Percentiles rank a stretch among this genome's conserved stretches.
These are phyloP conservation scores for Lactifluus hygrophoroides DNA, from an alignment of 768 basidiomycete genomes.

Conservation along the genomic window DNA sequence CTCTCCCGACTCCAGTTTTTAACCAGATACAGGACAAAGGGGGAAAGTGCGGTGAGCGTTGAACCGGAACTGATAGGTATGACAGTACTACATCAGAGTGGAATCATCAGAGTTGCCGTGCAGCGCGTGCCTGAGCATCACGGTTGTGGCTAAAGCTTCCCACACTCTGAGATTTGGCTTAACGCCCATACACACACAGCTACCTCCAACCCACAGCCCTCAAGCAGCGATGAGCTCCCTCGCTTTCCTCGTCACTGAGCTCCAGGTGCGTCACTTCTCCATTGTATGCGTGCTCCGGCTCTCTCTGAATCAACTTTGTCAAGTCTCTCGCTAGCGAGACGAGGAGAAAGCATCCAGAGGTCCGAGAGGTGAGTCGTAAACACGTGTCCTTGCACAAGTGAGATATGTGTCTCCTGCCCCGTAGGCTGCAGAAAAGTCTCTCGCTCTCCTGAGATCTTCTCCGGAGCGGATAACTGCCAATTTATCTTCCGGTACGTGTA, in stretches of 20 bases:
- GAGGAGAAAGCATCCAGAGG: slow-evolving; percentile 81
- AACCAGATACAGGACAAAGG: no score
- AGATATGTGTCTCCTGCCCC: not conserved
- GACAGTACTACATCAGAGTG: no score
- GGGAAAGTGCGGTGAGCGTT: no score
- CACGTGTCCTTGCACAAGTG: no score
- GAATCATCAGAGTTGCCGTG: no score
- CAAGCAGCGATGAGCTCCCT: slow-evolving; percentile 48
- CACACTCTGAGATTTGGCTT: no score
- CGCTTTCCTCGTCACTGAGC: slow-evolving; percentile 63
- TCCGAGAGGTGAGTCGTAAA: slow-evolving; percentile 64
- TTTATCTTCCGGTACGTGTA: slow-evolving; percentile 59
- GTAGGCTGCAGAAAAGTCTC: slow-evolving; percentile 81
- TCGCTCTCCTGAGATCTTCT: slow-evolving; percentile 71
- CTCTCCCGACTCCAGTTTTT: no score
- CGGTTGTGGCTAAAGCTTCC: no score
- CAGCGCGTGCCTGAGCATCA: no score
- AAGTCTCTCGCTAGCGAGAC: slow-evolving; percentile 87
- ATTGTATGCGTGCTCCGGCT: not conserved
- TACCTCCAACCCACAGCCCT: no score
- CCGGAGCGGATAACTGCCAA: slow-evolving; percentile 70
- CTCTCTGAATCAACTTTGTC: not conserved
- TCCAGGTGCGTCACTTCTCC: slow-evolving; percentile 40
- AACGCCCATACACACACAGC: no score
- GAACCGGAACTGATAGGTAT: no score